These are phyloP conservation scores for Postia placenta DNA, from an alignment of 768 basidiomycete species.

Conservation along the genomic window DNA sequence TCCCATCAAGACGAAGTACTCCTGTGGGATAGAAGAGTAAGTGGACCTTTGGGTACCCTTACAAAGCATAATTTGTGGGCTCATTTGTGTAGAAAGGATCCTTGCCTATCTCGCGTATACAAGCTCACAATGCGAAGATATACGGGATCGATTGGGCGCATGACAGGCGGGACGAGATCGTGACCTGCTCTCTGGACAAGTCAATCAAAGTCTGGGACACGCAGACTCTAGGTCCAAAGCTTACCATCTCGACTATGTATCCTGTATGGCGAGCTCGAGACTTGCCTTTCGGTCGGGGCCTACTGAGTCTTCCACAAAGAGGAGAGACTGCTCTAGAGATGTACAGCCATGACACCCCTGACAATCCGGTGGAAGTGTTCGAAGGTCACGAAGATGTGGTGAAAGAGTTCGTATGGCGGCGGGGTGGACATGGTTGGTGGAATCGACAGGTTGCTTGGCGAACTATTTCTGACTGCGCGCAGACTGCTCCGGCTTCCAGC, in stretches of 20 bases:
- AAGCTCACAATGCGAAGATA: conserved; percentile 86
- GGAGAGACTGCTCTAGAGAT: conserved; percentile 82
- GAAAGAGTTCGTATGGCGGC: conserved; percentile 97
- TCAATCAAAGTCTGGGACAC: conserved; percentile 86
- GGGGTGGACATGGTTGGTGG: conserved; percentile 45
- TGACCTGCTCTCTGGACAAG: conserved; percentile 93
- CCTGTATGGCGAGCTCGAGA: conserved; percentile 94
- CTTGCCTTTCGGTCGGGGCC: conserved; percentile 86
- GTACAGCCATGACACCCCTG: conserved; percentile 48
- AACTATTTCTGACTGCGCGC: neutral
- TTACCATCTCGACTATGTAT: conserved; percentile 63
- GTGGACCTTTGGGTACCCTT: conserved; percentile 17
- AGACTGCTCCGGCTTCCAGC: conserved; percentile 48
- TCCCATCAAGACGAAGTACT: conserved; percentile 82
- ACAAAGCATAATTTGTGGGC: no score
- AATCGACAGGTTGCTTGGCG: neutral
- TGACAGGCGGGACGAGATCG: conserved; percentile 62
- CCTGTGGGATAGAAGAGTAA: conserved; percentile 91
- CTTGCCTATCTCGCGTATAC: conserved; percentile 66
- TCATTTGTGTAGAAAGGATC: conserved; percentile 85
- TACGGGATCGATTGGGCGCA: conserved; percentile 98
- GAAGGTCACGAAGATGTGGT: conserved; percentile 91
- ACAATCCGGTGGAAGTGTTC: conserved; percentile 62
- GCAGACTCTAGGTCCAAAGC: conserved; percentile 6
- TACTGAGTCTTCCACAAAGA: conserved; percentile 84